A percentile compares a stretch with the other conserved stretches of the same genome.
Evolutionary conservation across 2,329 filamentous ascomycete genomes (phyloP).

Genomic region (Fusarium euwallaceae): DNA sequence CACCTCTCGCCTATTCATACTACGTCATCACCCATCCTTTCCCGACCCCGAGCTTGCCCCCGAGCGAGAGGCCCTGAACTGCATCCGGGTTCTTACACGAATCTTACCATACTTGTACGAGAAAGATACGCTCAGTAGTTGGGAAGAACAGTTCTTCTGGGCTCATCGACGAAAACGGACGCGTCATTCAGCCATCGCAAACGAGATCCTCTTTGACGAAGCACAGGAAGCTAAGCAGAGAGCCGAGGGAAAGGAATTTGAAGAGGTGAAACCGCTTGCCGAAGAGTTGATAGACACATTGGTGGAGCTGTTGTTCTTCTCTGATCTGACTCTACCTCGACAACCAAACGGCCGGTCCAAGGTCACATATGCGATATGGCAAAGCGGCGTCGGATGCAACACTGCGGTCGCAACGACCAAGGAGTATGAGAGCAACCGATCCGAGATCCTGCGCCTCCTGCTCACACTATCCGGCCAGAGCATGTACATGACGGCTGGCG

Average conservation of each 20-base stretch:
- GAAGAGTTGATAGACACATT: slow-evolving; percentile 94
- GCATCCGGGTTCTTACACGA: slow-evolving; percentile 89
- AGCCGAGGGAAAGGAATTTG: slow-evolving; percentile 73
- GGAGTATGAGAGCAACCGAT: slow-evolving; percentile 92
- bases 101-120: slow-evolving; percentile 94
- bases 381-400: slow-evolving; percentile 97
- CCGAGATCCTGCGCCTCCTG: slow-evolving; percentile 88
- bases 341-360: slow-evolving; percentile 79
- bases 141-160: slow-evolving; percentile 98
- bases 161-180: slow-evolving; percentile 78
- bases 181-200: slow-evolving; percentile 73
- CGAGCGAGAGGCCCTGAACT: slow-evolving; percentile 93
- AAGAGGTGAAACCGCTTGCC: slow-evolving; percentile 87
- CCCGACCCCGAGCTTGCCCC: slow-evolving; percentile 87
- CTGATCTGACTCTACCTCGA: slow-evolving; percentile 86
- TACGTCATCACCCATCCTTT: slow-evolving; percentile 92
- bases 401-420: slow-evolving; percentile 88
- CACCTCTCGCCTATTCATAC: slow-evolving; percentile 83
- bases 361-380: slow-evolving; percentile 95
- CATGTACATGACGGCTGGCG: slow-evolving; percentile 88
- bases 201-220: slow-evolving; percentile 89
- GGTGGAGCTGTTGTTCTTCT: slow-evolving; percentile 90
- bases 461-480: slow-evolving; percentile 89
- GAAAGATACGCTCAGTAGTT: slow-evolving; percentile 81
- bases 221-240: slow-evolving; percentile 65